Evolutionary conservation across 176 grass and related monocot genomes (phyloP).

Genomic region (Sorghum bicolor): Sorghum_bicolor_NCBIv3 NC_012874.2:66909001-66909500

Average conservation of each 20-base stretch:
- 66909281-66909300: not conserved
- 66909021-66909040: no score
- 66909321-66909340: slow-evolving; percentile 5
- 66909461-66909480: not conserved
- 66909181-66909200: no score
- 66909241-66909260: not conserved
- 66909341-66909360: slow-evolving; percentile 1
- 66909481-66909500: not conserved
- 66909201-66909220: slow-evolving; percentile 24
- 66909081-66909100: no score
- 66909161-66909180: no score
- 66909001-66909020: no score
- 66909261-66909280: not conserved
- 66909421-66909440: not conserved
- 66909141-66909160: no score
- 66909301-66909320: not conserved
- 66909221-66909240: not conserved
- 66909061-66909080: no score
- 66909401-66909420: not conserved
- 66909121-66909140: no score
- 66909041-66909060: no score
- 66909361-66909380: not conserved
- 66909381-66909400: not conserved
- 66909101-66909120: no score
- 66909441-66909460: not conserved